phyloP scores from a whole-genome alignment of 495 filamentous ascomycete genomes.

The Thozetella sp. region DNA sequence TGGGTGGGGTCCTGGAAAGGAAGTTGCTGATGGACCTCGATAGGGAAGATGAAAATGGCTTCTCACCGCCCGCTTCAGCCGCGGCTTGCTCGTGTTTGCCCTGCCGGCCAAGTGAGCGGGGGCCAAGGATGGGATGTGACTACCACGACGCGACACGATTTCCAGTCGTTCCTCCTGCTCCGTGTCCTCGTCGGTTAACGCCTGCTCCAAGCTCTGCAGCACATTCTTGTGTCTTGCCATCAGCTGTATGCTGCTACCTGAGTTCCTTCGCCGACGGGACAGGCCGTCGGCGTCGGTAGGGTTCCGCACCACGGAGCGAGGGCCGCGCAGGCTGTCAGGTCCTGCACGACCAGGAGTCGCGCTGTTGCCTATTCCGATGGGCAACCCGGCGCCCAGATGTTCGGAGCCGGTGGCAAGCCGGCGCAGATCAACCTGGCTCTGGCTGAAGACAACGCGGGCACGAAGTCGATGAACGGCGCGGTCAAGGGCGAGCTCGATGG shows the following conservation, averaged over 20 bases:
- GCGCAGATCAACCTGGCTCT: constrained; percentile 66
- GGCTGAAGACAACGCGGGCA: constrained; percentile 77
- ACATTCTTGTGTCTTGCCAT: constrained; percentile 16
- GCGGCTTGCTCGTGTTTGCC: constrained; percentile 19
- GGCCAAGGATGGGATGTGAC: background rate
- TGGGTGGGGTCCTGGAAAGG: constrained; percentile 13
- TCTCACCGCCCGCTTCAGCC: constrained; percentile 26
- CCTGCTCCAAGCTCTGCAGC: constrained; percentile 15
- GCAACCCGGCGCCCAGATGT: background rate
- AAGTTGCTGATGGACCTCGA: constrained; percentile 16
- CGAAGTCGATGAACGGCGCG: constrained; percentile 77
- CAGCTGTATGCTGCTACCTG: constrained; percentile 26
- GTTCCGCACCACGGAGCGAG: constrained; percentile 6
- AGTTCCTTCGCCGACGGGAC: constrained; percentile 18
- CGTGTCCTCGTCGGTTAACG: constrained; percentile 32
- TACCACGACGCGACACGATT: constrained; percentile 23
- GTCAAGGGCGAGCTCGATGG: constrained; percentile 86
- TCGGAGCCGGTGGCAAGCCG: constrained; percentile 36
- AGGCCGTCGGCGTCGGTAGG: constrained; percentile 6
- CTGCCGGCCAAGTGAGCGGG: background rate
- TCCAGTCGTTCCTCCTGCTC: constrained; percentile 45
- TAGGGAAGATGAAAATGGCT: constrained; percentile 22
- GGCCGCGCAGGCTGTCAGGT: background rate
- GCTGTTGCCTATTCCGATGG: constrained; percentile 6
- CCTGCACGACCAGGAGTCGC: background rate